Evolutionary conservation across 208 protist genomes (phyloP).

Genomic region (Crithidia sp.): DNA sequence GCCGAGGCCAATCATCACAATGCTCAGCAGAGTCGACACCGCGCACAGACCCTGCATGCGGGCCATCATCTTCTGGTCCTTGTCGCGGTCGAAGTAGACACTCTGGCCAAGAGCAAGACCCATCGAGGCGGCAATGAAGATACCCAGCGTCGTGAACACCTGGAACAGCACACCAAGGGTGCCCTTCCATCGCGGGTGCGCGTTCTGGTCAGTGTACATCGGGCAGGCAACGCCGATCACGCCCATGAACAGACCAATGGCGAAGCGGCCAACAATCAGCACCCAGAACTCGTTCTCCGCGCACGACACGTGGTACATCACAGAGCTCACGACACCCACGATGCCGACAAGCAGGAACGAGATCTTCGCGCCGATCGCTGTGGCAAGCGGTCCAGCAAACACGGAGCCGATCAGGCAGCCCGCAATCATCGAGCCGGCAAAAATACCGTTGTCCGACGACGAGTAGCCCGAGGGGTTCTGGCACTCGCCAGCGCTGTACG

Average conservation of each 20-base stretch:
- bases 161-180: conserved; percentile 82
- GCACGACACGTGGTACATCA: conserved; percentile 68
- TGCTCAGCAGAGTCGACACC: conserved; percentile 65
- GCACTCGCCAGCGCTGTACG: conserved; percentile 51
- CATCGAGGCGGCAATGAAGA: conserved; percentile 74
- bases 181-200: conserved; percentile 53
- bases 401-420: conserved; percentile 81
- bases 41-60: conserved; percentile 75
- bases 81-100: conserved; percentile 29
- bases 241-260: conserved; percentile 77
- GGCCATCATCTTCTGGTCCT: conserved; percentile 49
- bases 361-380: conserved; percentile 50
- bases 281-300: conserved; percentile 69
- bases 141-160: conserved; percentile 84
- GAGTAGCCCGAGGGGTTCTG: conserved; percentile 61
- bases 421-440: conserved; percentile 83
- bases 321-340: conserved; percentile 50
- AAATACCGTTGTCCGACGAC: conserved; percentile 72
- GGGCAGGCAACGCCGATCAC: conserved; percentile 66
- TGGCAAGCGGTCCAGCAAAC: conserved; percentile 54
- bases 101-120: conserved; percentile 67
- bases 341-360: conserved; percentile 70
- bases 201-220: conserved; percentile 81
- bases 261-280: conserved; percentile 68
- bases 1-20: conserved; percentile 55